phyloP scores from a whole-genome alignment of 2,329 filamentous ascomycete genomes.

The Bertia moriformis region DNA sequence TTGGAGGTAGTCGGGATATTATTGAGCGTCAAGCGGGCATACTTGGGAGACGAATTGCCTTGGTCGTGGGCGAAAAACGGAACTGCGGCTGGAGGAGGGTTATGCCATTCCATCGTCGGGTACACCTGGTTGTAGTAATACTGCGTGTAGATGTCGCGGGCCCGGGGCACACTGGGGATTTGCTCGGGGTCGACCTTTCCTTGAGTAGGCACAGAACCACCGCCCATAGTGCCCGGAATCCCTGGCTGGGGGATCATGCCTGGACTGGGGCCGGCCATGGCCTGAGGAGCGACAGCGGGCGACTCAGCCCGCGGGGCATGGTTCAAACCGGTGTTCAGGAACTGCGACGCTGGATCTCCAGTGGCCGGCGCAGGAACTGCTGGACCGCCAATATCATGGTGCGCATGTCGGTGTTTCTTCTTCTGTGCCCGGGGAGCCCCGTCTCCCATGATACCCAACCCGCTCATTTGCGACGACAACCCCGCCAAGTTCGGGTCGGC shows the following conservation, averaged over 20 bases:
- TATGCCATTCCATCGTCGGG: constrained; percentile 85
- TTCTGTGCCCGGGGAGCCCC: constrained; percentile 45
- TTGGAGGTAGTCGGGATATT: constrained; percentile 78
- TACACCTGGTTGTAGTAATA: constrained; percentile 81
- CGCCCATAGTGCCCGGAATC: constrained; percentile 22
- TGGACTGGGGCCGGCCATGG: constrained; percentile 26
- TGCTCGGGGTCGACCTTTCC: constrained; percentile 66
- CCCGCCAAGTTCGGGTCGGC: constrained; percentile 25
- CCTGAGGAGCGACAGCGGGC: constrained; percentile 26
- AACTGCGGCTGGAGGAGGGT: constrained; percentile 74
- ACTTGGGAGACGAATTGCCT: constrained; percentile 91
- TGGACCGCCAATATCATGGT: constrained; percentile 60
- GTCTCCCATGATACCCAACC: constrained; percentile 50
- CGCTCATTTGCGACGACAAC: constrained; percentile 62
- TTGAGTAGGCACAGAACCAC: constrained; percentile 47
- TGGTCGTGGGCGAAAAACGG: constrained; percentile 93
- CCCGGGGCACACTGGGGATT: constrained; percentile 76
- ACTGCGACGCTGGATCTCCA: constrained; percentile 28
- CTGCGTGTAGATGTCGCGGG: constrained; percentile 68
- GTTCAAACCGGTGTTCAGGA: neutral
- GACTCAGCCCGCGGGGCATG: neutral
- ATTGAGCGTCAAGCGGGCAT: constrained; percentile 79
- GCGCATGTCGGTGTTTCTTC: constrained; percentile 91
- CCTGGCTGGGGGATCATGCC: constrained; percentile 18
- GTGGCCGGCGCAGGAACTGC: constrained; percentile 46